Base-by-base conservation (phyloP, 805 yeast genomes). In the Cyberlindnera galapagoensis region DNA sequence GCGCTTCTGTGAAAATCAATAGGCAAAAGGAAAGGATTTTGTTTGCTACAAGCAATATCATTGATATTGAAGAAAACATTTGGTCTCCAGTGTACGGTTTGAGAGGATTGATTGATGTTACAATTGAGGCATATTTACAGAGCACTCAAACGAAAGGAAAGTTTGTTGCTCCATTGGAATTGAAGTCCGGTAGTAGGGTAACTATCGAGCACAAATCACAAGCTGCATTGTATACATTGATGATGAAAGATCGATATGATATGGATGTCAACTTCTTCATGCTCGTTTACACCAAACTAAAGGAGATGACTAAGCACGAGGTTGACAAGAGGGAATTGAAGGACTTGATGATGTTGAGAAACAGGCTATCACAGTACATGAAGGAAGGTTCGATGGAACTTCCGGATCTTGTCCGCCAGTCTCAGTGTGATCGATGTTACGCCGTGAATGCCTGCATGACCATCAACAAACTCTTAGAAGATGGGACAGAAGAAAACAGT, bases 31-130 rank as follows among this genome's bases (percentile, higher is more conserved):
- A 58, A 15, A 53, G 57, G 10, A 54, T 70, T 2, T 58, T 59
- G 9, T 62, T 77, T 25, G 63, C 79, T 0, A 75, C 82, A 0
- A 63, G 73, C 11, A 76, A 79, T 36, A 71, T 87, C 7, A 61
- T 85, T 21, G 95, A 84, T 49, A 74, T 85, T 8, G 99, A 92
- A 56, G 97, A 92, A 48, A 82, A 78, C 46, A 79, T 92, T 10
- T 78, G 94, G 86, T 85, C 97, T 0, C 95, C 97, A 0, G 69
- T 74, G 51, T 87, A 71, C 60, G 99, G 99, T 0, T 57, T 92
- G 7, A 74, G 85, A 44, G 99, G 99, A 0, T 74, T 80, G 45
- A 75, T 88, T 12, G 99, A 92, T 60, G 95, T 80, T 3, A 86
- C 95, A 0, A 67, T 86, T 2, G 81, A 80, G 43, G 80, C 82